Base-by-base conservation (phyloP, 2,329 filamentous ascomycete genomes). In the Amesomyces nigricolor region DNA sequence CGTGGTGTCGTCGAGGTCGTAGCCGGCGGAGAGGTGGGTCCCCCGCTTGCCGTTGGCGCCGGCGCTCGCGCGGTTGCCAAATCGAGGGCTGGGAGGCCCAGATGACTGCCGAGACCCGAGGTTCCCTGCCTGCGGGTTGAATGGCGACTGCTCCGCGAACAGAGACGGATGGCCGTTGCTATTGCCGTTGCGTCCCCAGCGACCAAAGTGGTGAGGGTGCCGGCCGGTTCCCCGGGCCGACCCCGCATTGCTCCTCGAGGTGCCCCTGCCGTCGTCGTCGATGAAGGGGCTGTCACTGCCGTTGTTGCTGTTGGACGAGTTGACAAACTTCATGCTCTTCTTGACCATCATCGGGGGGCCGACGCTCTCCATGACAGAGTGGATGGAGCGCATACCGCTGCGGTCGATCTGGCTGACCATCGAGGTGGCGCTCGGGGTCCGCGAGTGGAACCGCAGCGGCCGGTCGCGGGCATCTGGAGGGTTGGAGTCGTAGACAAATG, bases 401-500 rank as follows among this genome's bases (percentile, higher is more conserved):
- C 76, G 78, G 67, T 91, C 86, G 11, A 81, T 76, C 64, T 89
- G 83, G 70, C 87, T 90, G 17, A 71, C 78, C 80, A 87, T 85
- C 5, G 92, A 97, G 4, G 92, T 95, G 43, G 91, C 88, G 71
- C 91, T 97, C 6, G 94, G 94, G 1, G 94, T 99, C 60, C 94
- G 84, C 17, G 92, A 97, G 72, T 97, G 92, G 70, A 92, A 90
- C 58, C 91, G 82, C 60, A 83, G 81, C n/a, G 81, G 81, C 40
- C 83, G 77, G 52, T 85, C 82, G 47, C 74, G 77, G 48, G 68
- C 71, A 62, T 87, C 84, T 50, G 89, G 88, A 9, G 92, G 94
- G 66, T 99, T 99, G 26, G 94, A 97, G 71, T 99, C 94, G 73
- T 99, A 99, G 14, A 99, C 94, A 71, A 97, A 99, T 0, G 94